These are phyloP conservation scores for Mucor racemosus DNA, from an alignment of 371 early-diverging fungal genomes.

Conservation along the genomic window DNA sequence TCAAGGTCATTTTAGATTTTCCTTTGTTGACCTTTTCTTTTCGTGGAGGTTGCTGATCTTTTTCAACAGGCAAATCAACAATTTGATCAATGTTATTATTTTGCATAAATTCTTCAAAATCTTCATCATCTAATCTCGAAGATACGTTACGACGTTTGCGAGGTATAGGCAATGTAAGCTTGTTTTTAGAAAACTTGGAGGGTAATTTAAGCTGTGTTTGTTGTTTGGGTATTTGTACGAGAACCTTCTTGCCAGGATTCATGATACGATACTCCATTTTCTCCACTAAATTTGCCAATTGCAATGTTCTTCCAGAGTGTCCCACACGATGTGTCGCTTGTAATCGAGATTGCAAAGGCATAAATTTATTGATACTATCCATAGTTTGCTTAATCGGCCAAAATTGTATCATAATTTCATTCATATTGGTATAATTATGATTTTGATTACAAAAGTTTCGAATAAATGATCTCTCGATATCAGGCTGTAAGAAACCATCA, in stretches of 20 bases:
- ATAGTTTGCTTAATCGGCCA: slow-evolving; percentile 24
- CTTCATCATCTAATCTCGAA: slow-evolving; percentile 1
- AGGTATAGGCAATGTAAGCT: background rate
- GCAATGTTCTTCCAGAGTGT: slow-evolving; percentile 34
- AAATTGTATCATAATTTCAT: slow-evolving; percentile 18
- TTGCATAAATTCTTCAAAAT: slow-evolving; percentile 14
- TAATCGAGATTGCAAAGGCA: slow-evolving; percentile 24
- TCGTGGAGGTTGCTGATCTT: background rate
- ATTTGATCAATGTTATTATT: slow-evolving; percentile 6
- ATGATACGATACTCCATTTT: slow-evolving; percentile 46
- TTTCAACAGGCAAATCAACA: background rate
- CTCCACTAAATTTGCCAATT: slow-evolving; percentile 23
- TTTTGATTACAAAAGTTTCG: background rate
- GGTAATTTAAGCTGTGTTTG: slow-evolving; percentile 15
- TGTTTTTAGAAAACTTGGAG: background rate
- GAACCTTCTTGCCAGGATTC: slow-evolving; percentile 15
- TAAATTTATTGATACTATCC: slow-evolving; percentile 15
- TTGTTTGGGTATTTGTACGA: background rate
- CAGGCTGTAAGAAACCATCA: slow-evolving; percentile 6
- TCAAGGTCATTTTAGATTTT: background rate
- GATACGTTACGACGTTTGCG: background rate
- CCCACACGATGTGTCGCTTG: slow-evolving; percentile 20
- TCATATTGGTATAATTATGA: slow-evolving; percentile 4
- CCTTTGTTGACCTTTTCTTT: slow-evolving; percentile 4
- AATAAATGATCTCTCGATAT: background rate